Evolutionary conservation across 2,329 filamentous ascomycete genomes (phyloP), one percentile per base, ranked within the genome.

Genomic region (Cryphonectria nitschkei): DNA sequence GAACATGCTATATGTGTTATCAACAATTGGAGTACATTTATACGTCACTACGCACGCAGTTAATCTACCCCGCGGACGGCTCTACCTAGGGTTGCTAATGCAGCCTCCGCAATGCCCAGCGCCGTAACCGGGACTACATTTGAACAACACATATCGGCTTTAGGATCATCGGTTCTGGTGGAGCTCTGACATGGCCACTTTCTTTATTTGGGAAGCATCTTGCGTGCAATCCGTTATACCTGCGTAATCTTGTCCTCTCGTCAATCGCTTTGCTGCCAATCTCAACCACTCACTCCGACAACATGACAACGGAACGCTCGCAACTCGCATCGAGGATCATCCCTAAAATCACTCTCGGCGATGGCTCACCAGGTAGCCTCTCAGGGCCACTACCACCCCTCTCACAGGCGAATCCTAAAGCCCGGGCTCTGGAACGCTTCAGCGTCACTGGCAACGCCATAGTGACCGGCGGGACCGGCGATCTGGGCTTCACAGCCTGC

Each of bases 381-480:
- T 69, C 71, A 1, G 71, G 63, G 2, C 69, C 69, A 32, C 69
- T 66, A 1, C 66, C 63, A 7, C 71, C 66, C 19, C 69, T 73
- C n/a, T 43, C 69, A 4, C 58, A 65, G 32, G 56, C 52, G 11
- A 63, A 64, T 11, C 56, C 71, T 46, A 56, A n/a, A 11, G n/a
- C 71, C 6, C 64, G 71, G 37, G 71, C 72, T 41, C 60, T 43
- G 26, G 65, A 75, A 5, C 77, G 80, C 29, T 82, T 82, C 74
- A 70, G 76, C 3, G 71, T 81, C 41, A 46, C 69, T 0, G 79
- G 80, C 26, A 79, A 78, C 52, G 79, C 75, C 52, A 75, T 79
- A 84, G 85, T 93, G 16, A 92, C 91, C 0, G 91, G 91, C 26
- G 91, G 90, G 43, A 86, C 89, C 19, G 91, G 91, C 4, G 89